Base-by-base conservation (phyloP, 2,329 filamentous ascomycete species). In the Sphaerulina vaccinii region DNA sequence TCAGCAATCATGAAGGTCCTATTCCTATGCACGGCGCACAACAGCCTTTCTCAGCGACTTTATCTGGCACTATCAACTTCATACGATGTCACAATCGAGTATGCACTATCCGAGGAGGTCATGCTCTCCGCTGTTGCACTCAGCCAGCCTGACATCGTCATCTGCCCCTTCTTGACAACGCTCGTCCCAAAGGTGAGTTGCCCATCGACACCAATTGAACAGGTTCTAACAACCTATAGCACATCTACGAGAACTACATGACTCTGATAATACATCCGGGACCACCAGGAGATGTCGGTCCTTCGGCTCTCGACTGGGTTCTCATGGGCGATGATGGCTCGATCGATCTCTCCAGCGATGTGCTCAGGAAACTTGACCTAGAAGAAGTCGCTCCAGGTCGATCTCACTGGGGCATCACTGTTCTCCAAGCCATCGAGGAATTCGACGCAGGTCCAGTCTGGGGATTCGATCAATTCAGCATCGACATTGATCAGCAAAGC, bases 21-120 rank as follows among this genome's bases (percentile, higher is more conserved):
- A 46, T 73, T 74, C 52, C 62, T 74, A n/a, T 74, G 72, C 56
- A 74, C 72, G 4, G 72, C 72, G n/a, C 71, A 74, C 62, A 74
- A 74, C 51, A 74, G 72, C 8, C 63, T 74, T 5, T 74, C 72
- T 5, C 72, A 74, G 55, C 65, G 69, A 18, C 62, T 73, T 7
- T 71, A 67, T 49, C 62, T 74, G 16, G 65, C 63, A 3, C 58
- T 74, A 15, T 68, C 67, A 2, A 56, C 63, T 29, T 61, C 63
- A 7, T 71, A 74, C 51, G 62, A 69, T 19, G 63, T 74, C 51
- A 70, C 70, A 3, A 65, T 74, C 51, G 72, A 74, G 52, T 74
- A 70, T 63, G 71, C 62, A 9, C 37, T 67, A 6, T 63, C 61
- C 4, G 56, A 64, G 16, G 56, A 63, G 23, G 46, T 55, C 27